phyloP scores from a whole-genome alignment of 2,329 filamentous ascomycete species.

The Karstenula rhodostoma region DNA sequence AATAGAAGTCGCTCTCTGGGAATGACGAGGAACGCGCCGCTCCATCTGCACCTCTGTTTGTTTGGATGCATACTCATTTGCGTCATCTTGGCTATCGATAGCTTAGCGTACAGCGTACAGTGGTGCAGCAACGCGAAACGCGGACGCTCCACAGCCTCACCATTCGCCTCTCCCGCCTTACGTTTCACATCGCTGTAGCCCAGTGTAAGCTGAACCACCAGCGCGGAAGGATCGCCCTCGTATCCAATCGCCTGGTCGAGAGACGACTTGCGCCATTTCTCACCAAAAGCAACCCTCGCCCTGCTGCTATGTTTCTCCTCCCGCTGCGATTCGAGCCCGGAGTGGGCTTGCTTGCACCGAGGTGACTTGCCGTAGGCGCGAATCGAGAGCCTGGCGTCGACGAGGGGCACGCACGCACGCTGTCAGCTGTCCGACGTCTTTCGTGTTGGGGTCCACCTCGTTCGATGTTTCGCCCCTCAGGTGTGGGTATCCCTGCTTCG shows the following conservation, averaged over 20 bases:
- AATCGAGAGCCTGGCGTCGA: neutral
- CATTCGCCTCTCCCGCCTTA: constrained; percentile 3
- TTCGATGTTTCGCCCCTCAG: neutral
- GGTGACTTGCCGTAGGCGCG: neutral
- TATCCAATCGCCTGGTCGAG: neutral
- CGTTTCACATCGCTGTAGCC: neutral
- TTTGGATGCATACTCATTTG: neutral
- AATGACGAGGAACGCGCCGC: neutral
- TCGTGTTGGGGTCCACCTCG: neutral
- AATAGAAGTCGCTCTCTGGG: neutral
- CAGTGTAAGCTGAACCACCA: constrained; percentile 4
- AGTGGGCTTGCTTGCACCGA: neutral
- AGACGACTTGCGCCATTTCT: neutral
- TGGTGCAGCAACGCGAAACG: neutral
- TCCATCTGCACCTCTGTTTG: neutral
- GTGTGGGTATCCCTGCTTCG: constrained; percentile 4
- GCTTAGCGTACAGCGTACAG: too few species aligned
- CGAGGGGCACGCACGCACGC: neutral
- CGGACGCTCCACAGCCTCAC: neutral
- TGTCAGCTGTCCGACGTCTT: neutral
- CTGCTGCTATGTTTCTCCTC: neutral
- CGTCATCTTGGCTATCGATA: neutral
- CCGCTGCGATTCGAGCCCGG: too few species aligned
- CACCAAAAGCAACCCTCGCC: constrained; percentile 1
- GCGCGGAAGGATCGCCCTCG: neutral